Percentiles rank a stretch among this genome's conserved stretches.
Evolutionary conservation across 2,329 filamentous ascomycete genomes (phyloP).

Genomic region (Penicillium sp.): DNA sequence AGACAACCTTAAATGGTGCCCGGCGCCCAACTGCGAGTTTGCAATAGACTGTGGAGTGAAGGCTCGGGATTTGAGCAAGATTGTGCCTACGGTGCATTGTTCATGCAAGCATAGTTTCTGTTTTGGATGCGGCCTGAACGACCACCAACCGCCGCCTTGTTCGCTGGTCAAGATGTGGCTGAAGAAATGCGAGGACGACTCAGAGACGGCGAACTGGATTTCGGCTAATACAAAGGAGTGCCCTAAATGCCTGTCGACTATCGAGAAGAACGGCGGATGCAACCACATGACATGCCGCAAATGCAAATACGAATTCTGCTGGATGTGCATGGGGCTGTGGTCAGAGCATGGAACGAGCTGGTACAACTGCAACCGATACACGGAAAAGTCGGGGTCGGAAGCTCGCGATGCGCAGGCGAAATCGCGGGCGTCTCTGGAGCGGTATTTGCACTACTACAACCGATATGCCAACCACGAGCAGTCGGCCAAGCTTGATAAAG

Average conservation of each 20-base stretch:
- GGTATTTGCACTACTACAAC: constrained; percentile 99
- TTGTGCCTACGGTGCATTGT: constrained; percentile 89
- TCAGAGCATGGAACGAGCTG: constrained; percentile 97
- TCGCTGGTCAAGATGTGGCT: constrained; percentile 89
- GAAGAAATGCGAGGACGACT: constrained; percentile 97
- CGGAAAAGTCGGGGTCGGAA: constrained; percentile 90
- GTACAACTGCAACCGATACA: constrained; percentile 98
- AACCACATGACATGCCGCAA: constrained; percentile 98
- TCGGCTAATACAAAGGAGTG: constrained; percentile 99
- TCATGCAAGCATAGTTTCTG: constrained; percentile 84
- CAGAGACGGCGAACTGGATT: constrained; percentile 98
- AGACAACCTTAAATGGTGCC: constrained; percentile 94
- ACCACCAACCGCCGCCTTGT: constrained; percentile 93
- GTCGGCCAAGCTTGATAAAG: constrained; percentile 92
- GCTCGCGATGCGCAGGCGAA: constrained; percentile 89
- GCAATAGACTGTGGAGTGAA: constrained; percentile 86
- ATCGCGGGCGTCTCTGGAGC: constrained; percentile 82
- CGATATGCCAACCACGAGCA: constrained; percentile 98
- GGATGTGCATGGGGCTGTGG: constrained; percentile 99
- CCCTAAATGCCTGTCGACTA: constrained; percentile 91
- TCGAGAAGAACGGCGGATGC: constrained; percentile 97
- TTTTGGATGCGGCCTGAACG: constrained; percentile 84
- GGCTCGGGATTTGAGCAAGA: constrained; percentile 74
- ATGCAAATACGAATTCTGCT: constrained; percentile 95
- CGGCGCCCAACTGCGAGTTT: constrained; percentile 93